Conservation (phyloP, 176 grass and related monocot species). For the Oryza officinalis region DNA sequence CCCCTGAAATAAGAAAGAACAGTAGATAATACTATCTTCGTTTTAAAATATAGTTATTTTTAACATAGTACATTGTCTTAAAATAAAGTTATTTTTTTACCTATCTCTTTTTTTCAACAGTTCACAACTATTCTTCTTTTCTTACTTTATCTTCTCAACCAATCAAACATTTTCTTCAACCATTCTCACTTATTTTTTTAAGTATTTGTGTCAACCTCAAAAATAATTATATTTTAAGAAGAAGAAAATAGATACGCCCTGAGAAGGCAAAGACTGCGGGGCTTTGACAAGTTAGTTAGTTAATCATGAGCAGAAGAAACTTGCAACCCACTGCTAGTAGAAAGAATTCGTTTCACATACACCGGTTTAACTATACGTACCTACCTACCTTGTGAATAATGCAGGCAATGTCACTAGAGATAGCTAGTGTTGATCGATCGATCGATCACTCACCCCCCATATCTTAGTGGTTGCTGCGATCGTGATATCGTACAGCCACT, state of each 20-base stretch:
- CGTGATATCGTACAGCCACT: constrained; percentile 1
- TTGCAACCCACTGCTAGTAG: not conserved
- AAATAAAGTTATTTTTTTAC: no score
- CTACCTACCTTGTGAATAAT: not conserved
- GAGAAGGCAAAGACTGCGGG: constrained; percentile 29
- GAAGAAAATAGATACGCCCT: not conserved
- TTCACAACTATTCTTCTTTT: no score
- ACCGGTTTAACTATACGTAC: not conserved
- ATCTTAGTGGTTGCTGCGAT: constrained; percentile 25
- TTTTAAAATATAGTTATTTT: no score
- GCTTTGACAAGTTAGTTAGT: constrained; percentile 31
- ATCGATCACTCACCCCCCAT: not conserved
- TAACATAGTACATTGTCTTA: no score
- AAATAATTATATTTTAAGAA: no score
- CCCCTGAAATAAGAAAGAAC: not conserved
- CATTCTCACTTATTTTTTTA: no score
- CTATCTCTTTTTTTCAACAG: no score
- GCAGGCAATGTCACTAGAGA: not conserved
- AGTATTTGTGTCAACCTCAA: no score
- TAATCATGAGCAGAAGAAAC: constrained; percentile 24
- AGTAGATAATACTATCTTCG: constrained; percentile 15
- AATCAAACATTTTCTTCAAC: no score
- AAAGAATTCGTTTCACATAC: constrained; percentile 22
- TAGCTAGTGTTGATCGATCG: not conserved
- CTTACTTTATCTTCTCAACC: no score